Evolutionary conservation across 2,329 filamentous ascomycete species (phyloP).

Genomic region (Nemania serpens): DNA sequence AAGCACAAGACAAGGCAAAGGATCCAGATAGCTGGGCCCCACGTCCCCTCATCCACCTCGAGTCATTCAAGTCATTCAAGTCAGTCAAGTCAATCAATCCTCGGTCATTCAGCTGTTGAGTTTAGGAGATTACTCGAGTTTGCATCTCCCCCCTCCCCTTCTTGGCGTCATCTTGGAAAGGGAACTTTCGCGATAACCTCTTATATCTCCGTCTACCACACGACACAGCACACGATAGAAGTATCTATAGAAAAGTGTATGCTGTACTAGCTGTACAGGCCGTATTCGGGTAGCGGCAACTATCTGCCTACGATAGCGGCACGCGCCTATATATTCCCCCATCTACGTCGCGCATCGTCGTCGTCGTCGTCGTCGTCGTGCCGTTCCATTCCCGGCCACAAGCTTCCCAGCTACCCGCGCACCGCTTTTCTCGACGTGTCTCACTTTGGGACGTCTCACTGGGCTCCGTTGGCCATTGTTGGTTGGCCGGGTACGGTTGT

Average conservation of each 20-base stretch:
- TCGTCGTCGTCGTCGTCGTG: neutral
- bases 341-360: neutral
- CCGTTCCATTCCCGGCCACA: conserved; percentile 9
- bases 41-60: conserved; percentile 24
- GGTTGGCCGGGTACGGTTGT: conserved; percentile 23
- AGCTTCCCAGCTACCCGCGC: conserved; percentile 5
- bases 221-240: too few species aligned
- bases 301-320: neutral
- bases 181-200: too few species aligned
- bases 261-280: too few species aligned
- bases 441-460: conserved; percentile 23
- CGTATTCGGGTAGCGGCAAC: neutral
- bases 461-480: conserved; percentile 15
- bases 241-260: too few species aligned
- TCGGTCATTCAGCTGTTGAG: neutral
- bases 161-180: too few species aligned
- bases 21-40: conserved; percentile 20
- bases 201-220: too few species aligned
- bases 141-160: too few species aligned
- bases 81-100: neutral
- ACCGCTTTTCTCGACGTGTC: conserved; percentile 21
- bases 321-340: neutral
- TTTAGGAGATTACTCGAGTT: too few species aligned
- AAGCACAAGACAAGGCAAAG: neutral
- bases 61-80: neutral